These are phyloP conservation scores for Beta corolliflora DNA, from an alignment of 179 eudicot genomes.

Conservation along the genomic window DNA sequence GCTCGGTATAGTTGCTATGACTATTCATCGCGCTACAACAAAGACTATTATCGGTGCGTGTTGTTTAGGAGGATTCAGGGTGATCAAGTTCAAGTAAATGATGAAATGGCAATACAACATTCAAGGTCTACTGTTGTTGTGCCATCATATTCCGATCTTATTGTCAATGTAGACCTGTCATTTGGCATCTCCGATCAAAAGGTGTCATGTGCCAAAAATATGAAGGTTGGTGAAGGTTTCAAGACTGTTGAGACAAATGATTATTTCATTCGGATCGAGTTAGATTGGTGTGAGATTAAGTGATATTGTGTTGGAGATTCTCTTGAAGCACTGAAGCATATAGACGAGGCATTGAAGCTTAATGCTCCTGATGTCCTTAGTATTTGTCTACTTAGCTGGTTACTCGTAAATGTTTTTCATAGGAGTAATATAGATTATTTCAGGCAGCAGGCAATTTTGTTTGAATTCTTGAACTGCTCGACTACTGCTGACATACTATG, in stretches of 20 bases:
- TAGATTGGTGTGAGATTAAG: slow-evolving; percentile 12
- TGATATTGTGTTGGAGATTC: not conserved
- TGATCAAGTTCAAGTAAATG: not conserved
- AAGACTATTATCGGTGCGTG: slow-evolving; percentile 4
- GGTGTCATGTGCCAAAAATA: not conserved
- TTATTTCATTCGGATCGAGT: not conserved
- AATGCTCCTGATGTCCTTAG: too few relatives aligned
- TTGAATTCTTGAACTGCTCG: too few relatives aligned
- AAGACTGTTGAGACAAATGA: not conserved
- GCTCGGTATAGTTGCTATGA: slow-evolving; percentile 13
- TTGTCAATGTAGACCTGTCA: slow-evolving; percentile 6
- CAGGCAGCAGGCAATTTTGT: too few relatives aligned
- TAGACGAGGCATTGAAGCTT: too few relatives aligned
- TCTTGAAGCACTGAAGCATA: too few relatives aligned
- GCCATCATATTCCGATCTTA: slow-evolving; percentile 2
- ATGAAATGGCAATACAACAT: not conserved
- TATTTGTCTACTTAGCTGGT: too few relatives aligned
- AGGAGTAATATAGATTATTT: too few relatives aligned
- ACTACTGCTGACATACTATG: too few relatives aligned
- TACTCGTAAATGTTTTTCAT: too few relatives aligned
- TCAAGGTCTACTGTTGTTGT: slow-evolving; percentile 13
- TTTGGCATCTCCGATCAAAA: not conserved
- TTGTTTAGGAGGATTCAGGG: not conserved
- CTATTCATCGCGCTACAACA: slow-evolving; percentile 1
- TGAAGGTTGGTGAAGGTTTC: slow-evolving; percentile 1